Evolutionary conservation across 495 filamentous ascomycete genomes (phyloP).

Genomic region (Glarea lozoyensis): DNA sequence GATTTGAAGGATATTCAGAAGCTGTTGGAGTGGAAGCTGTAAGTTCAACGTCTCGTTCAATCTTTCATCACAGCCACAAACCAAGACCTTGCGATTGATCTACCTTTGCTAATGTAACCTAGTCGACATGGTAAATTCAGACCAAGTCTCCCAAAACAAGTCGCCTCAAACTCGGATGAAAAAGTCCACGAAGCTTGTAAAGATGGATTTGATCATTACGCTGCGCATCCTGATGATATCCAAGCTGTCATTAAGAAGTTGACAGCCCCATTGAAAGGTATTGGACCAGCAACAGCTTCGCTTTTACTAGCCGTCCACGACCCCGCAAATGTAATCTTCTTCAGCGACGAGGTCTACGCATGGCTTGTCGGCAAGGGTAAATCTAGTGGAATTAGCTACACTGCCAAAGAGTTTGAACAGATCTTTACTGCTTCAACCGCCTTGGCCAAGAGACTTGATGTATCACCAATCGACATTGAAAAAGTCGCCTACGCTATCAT

Average conservation of each 20-base stretch:
- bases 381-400: conserved; percentile 45
- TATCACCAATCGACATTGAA: conserved; percentile 53
- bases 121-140: conserved; percentile 55
- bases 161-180: conserved; percentile 47
- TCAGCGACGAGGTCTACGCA: conserved; percentile 65
- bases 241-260: conserved; percentile 40
- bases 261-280: conserved; percentile 41
- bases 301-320: conserved; percentile 56
- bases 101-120: conserved; percentile 9
- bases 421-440: conserved; percentile 37
- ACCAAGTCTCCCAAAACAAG: conserved; percentile 56
- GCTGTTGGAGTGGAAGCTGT: conserved; percentile 77
- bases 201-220: conserved; percentile 39
- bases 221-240: conserved; percentile 26
- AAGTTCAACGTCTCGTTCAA: conserved; percentile 27
- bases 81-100: neutral
- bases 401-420: conserved; percentile 48
- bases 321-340: conserved; percentile 54
- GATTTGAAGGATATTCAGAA: conserved; percentile 32
- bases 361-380: conserved; percentile 49
- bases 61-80: conserved; percentile 1
- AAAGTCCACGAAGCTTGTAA: conserved; percentile 34
- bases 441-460: conserved; percentile 39
- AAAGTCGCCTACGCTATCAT: conserved; percentile 58
- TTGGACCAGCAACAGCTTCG: conserved; percentile 68